Percentiles rank a stretch among this genome's conserved stretches.
Conservation (phyloP, 768 basidiomycete species). For the Rhodotorula paludigena region DNA sequence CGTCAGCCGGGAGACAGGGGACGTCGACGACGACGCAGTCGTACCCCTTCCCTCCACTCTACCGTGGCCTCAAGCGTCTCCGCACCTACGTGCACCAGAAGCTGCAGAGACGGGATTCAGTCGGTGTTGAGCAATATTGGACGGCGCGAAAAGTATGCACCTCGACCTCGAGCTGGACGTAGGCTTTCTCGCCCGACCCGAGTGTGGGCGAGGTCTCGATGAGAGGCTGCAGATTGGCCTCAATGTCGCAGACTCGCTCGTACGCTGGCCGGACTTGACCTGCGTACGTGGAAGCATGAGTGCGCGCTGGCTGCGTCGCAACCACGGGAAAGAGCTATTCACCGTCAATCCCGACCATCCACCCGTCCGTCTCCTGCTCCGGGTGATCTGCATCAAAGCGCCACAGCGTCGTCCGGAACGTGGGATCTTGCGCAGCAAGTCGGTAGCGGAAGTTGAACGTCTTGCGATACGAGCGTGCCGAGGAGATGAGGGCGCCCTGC, state of each 20-base stretch:
- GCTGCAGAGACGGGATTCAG: neutral
- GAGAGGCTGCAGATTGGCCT: neutral
- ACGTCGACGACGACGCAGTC: neutral
- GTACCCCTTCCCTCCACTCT: conserved; percentile 9
- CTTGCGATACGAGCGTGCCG: neutral
- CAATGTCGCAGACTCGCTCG: neutral
- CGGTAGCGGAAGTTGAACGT: conserved; percentile 18
- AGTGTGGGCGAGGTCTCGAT: neutral
- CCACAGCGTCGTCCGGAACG: neutral
- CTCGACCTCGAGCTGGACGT: conserved; percentile 13
- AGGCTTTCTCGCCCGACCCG: neutral
- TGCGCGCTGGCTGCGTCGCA: neutral
- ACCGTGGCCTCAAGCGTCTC: conserved; percentile 9
- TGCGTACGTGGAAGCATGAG: neutral
- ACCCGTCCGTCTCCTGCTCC: neutral
- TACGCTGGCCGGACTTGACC: neutral
- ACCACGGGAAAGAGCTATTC: neutral
- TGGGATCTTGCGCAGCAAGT: neutral
- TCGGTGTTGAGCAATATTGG: fast-evolving
- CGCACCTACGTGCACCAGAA: conserved; percentile 17
- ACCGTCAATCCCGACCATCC: conserved; percentile 14
- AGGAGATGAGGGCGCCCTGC: conserved; percentile 3
- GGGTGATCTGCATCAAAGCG: neutral
- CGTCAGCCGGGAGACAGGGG: neutral
- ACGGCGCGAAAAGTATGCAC: neutral